Conservation (phyloP, 2,329 filamentous ascomycete genomes). For the Dothiorella sarmentorum region DNA sequence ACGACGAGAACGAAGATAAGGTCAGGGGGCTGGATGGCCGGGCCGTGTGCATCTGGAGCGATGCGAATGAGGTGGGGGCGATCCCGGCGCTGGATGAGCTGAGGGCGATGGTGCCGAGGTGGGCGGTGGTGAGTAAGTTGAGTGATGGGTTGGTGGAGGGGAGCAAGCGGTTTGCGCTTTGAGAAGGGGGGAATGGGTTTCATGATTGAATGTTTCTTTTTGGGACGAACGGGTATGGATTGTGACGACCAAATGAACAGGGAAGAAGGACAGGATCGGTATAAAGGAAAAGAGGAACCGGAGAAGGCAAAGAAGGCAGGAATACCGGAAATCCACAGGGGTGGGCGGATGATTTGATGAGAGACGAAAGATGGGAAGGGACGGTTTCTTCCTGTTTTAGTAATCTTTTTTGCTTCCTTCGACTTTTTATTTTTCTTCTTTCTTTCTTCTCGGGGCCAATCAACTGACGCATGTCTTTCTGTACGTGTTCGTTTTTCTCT, state of each 20-base stretch:
- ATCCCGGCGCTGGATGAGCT: slow-evolving; percentile 86
- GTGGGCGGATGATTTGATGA: background rate
- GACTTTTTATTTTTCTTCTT: background rate
- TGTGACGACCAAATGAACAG: background rate
- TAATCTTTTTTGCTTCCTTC: too few species aligned
- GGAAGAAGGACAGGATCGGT: background rate
- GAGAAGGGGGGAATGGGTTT: background rate
- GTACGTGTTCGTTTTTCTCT: too few species aligned
- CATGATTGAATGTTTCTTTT: background rate
- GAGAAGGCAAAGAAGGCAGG: background rate
- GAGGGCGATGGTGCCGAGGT: slow-evolving; percentile 69
- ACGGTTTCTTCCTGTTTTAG: background rate
- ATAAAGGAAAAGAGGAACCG: background rate
- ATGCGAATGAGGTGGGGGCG: slow-evolving; percentile 66
- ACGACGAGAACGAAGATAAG: slow-evolving; percentile 22
- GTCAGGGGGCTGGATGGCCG: slow-evolving; percentile 46
- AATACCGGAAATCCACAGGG: background rate
- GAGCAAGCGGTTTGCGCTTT: slow-evolving; percentile 64
- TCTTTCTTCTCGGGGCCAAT: too few species aligned
- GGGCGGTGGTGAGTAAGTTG: slow-evolving; percentile 74
- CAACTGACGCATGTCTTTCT: background rate
- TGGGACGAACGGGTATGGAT: background rate
- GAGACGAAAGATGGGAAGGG: background rate
- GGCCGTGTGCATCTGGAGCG: slow-evolving; percentile 81
- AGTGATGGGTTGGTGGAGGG: slow-evolving; percentile 79